Percentiles rank a stretch among this genome's conserved stretches.
Evolutionary conservation across 1,139 yeast species (phyloP).

Genomic region (Geotrichum histeridarum): DNA sequence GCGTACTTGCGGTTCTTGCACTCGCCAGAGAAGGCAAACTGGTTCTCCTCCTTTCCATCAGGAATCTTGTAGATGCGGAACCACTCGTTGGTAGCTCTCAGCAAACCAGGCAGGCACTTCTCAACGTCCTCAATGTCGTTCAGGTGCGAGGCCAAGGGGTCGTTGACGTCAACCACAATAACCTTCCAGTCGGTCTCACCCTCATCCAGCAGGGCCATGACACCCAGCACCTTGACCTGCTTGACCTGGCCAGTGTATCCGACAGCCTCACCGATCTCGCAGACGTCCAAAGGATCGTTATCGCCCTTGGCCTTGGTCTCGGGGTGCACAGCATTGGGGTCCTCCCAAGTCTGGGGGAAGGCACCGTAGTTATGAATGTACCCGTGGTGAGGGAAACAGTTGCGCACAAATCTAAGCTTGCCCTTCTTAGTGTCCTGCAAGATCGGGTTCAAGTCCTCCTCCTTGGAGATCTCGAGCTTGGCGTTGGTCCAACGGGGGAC

Average conservation of each 20-base stretch:
- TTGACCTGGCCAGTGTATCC: conserved; percentile 70
- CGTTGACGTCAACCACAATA: conserved; percentile 67
- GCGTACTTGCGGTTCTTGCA: conserved; percentile 73
- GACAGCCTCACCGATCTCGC: conserved; percentile 77
- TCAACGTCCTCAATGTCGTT: conserved; percentile 74
- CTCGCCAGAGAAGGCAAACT: conserved; percentile 79
- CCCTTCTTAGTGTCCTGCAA: conserved; percentile 84
- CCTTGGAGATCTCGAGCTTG: conserved; percentile 75
- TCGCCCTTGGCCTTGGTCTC: conserved; percentile 68
- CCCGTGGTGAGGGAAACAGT: conserved; percentile 87
- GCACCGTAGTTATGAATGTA: conserved; percentile 93
- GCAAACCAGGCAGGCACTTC: conserved; percentile 69
- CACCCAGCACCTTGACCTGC: conserved; percentile 79
- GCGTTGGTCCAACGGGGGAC: conserved; percentile 91
- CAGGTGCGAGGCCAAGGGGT: conserved; percentile 68
- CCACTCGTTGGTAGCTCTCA: conserved; percentile 84
- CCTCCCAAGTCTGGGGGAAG: conserved; percentile 95
- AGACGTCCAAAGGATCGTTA: conserved; percentile 85
- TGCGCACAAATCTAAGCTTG: conserved; percentile 73
- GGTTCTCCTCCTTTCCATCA: conserved; percentile 83
- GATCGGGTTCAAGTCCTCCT: conserved; percentile 67
- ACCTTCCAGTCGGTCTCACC: conserved; percentile 95
- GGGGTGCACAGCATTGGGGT: conserved; percentile 60
- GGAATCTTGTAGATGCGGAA: conserved; percentile 86
- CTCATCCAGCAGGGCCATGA: conserved; percentile 82